Percentiles rank a stretch among this genome's conserved stretches.
These are phyloP conservation scores for Penicillium coffeae DNA, from an alignment of 495 filamentous ascomycete species.

Conservation along the genomic window DNA sequence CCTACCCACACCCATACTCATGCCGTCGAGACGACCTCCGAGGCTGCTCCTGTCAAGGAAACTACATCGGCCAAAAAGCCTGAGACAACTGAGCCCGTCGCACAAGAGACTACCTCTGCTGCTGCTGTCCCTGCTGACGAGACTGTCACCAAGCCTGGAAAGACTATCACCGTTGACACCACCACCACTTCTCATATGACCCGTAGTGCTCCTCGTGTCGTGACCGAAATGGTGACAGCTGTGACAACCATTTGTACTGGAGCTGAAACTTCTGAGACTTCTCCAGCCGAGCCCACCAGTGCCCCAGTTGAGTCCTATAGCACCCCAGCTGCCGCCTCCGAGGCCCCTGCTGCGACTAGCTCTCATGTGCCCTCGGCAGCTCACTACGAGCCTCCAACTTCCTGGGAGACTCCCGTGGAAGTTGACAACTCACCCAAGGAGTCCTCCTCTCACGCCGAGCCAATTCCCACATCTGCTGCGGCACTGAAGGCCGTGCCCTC, in stretches of 20 bases:
- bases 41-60: not conserved
- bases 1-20: not conserved
- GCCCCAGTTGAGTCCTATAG: not conserved
- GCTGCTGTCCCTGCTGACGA: not conserved
- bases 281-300: not conserved
- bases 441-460: not conserved
- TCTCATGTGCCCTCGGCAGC: not conserved
- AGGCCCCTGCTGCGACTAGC: not conserved
- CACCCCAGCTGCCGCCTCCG: not conserved
- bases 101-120: not conserved
- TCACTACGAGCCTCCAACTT: not conserved
- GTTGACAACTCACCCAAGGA: not conserved
- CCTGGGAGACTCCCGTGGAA: not conserved
- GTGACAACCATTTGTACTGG: slow-evolving; percentile 14
- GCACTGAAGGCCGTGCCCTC: not conserved
- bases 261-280: not conserved
- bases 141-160: not conserved
- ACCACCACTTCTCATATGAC: not conserved
- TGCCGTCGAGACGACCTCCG: not conserved
- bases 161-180: slow-evolving; percentile 5
- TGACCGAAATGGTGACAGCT: slow-evolving; percentile 14
- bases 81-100: no score
- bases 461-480: not conserved
- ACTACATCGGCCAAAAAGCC: not conserved
- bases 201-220: slow-evolving; percentile 4